Conservation (phyloP, 1,284 basidiomycete genomes). For the Rhodotorula sp. region DNA sequence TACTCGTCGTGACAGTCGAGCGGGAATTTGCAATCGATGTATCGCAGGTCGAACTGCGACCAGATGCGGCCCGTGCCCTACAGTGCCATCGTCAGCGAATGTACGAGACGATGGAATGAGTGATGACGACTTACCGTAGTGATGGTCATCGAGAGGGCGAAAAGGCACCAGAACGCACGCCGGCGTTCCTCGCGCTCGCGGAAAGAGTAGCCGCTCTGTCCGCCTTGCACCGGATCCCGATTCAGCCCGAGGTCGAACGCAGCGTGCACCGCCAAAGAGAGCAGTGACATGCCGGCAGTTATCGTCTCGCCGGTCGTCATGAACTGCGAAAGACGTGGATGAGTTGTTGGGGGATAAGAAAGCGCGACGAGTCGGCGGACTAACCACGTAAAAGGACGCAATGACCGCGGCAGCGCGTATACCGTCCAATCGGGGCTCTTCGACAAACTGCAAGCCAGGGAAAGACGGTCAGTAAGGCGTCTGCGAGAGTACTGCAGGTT, state of each 20-base stretch:
- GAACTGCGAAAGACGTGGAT: neutral
- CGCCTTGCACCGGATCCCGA: slow-evolving; percentile 28
- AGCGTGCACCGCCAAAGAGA: slow-evolving; percentile 26
- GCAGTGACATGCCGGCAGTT: slow-evolving; percentile 18
- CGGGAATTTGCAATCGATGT: slow-evolving; percentile 26
- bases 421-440: slow-evolving; percentile 21
- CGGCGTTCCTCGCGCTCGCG: slow-evolving; percentile 30
- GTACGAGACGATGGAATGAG: too few species aligned
- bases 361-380: neutral
- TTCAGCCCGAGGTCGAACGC: slow-evolving; percentile 32
- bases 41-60: slow-evolving; percentile 21
- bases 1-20: slow-evolving; percentile 27
- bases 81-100: neutral
- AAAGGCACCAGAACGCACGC: slow-evolving; percentile 31
- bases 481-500: too few species aligned
- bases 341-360: too few species aligned
- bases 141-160: slow-evolving; percentile 25
- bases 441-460: slow-evolving; percentile 14
- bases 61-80: slow-evolving; percentile 21
- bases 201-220: slow-evolving; percentile 4
- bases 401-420: slow-evolving; percentile 16
- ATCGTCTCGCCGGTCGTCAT: slow-evolving; percentile 21
- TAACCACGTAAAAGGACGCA: slow-evolving; percentile 12
- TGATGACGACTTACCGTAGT: slow-evolving; percentile 4
- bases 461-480: neutral